phyloP scores from a whole-genome alignment of 2,329 filamentous ascomycete genomes.

The Penicillium brasilianum region DNA sequence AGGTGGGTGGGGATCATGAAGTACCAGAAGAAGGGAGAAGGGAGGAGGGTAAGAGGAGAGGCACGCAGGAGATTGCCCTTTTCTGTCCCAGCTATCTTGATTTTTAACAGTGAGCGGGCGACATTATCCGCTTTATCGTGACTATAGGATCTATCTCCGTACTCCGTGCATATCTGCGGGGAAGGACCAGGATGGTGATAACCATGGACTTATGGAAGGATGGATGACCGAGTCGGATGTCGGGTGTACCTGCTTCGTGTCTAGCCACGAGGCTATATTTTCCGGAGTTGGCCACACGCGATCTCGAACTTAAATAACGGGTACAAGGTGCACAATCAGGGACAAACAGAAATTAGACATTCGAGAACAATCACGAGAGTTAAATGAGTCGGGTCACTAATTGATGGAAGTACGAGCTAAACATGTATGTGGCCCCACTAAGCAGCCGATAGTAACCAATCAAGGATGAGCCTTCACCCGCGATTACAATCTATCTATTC shows the following conservation, averaged over 20 bases:
- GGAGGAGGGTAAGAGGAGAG: neutral
- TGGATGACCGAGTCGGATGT: constrained; percentile 9
- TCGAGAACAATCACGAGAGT: neutral
- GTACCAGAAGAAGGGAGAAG: neutral
- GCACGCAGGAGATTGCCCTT: neutral
- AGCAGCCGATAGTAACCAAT: neutral
- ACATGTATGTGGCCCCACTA: neutral
- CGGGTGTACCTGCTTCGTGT: constrained; percentile 13
- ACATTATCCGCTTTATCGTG: neutral
- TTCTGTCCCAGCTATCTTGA: neutral
- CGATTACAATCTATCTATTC: constrained; percentile 4
- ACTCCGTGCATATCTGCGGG: too few relatives aligned
- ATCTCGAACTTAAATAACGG: neutral
- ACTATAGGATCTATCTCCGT: neutral
- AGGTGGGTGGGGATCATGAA: neutral
- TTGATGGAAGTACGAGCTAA: neutral
- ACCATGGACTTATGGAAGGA: neutral
- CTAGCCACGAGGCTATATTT: constrained; percentile 14
- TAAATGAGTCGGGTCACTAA: neutral
- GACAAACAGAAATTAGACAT: neutral
- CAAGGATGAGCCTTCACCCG: neutral
- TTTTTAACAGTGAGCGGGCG: neutral
- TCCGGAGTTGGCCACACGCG: neutral
- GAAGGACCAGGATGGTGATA: too few relatives aligned
- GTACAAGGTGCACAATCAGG: neutral